Percentiles rank a stretch among this genome's conserved stretches.
Evolutionary conservation across 1,284 basidiomycete genomes (phyloP).

Genomic region (Leccinum brunneo-olivaceum): DNA sequence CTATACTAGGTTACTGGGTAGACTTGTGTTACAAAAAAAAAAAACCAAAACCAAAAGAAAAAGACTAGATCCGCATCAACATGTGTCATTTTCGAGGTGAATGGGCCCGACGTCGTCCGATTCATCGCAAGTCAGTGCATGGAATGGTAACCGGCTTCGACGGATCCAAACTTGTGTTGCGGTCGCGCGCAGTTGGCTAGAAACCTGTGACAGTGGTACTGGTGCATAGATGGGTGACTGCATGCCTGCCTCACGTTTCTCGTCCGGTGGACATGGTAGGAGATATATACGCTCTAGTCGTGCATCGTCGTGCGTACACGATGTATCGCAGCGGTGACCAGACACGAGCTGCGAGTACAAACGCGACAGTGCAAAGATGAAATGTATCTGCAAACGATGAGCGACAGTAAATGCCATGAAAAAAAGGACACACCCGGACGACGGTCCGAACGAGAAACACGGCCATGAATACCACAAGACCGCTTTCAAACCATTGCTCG

Average conservation of each 20-base stretch:
- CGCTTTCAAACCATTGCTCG: conserved; percentile 68
- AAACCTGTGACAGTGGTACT: conserved; percentile 48
- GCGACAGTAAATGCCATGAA: neutral
- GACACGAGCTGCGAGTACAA: conserved; percentile 51
- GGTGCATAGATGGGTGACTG: conserved; percentile 53
- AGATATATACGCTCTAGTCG: conserved; percentile 51
- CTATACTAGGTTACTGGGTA: too few species aligned
- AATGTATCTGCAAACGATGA: conserved; percentile 50
- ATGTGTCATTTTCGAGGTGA: conserved; percentile 13
- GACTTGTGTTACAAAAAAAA: too few species aligned
- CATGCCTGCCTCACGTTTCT: conserved; percentile 19
- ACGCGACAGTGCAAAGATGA: conserved; percentile 61
- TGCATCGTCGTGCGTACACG: conserved; percentile 5
- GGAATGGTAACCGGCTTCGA: conserved; percentile 11
- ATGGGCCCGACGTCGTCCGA: conserved; percentile 20
- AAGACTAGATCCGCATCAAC: neutral
- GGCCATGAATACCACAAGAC: conserved; percentile 49
- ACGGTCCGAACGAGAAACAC: conserved; percentile 57
- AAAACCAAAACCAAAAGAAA: too few species aligned
- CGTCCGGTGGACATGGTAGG: conserved; percentile 34
- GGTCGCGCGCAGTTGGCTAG: conserved; percentile 43
- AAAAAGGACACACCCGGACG: conserved; percentile 45
- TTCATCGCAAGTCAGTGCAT: neutral
- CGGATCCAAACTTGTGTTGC: conserved; percentile 64
- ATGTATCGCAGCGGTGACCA: conserved; percentile 19